Conservation (phyloP, 208 protist genomes). For the Leishmania gerbilli region DNA sequence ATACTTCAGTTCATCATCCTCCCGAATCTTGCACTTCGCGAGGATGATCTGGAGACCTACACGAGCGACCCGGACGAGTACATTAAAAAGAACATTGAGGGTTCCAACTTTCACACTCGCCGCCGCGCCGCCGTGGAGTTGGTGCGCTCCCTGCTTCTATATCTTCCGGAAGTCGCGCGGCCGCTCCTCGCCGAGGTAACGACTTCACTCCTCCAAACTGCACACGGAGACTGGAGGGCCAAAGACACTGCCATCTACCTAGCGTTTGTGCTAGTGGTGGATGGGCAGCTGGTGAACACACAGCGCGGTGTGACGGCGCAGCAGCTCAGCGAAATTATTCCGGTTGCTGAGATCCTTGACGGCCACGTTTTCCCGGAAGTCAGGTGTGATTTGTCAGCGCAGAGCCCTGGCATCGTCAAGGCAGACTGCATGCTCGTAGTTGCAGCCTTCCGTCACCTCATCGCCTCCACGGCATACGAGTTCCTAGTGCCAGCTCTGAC, state of each 20-base stretch:
- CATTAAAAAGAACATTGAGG: conserved; percentile 97
- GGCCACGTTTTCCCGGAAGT: conserved; percentile 91
- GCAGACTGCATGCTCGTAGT: conserved; percentile 96
- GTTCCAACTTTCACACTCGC: conserved; percentile 93
- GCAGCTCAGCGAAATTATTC: conserved; percentile 76
- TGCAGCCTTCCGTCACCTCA: conserved; percentile 92
- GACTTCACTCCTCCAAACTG: conserved; percentile 56
- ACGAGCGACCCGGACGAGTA: conserved; percentile 95
- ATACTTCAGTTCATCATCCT: conserved; percentile 94
- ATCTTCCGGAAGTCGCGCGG: conserved; percentile 60
- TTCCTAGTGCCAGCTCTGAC: conserved; percentile 73
- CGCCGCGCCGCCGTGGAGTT: conserved; percentile 92
- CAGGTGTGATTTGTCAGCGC: conserved; percentile 34
- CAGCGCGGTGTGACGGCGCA: conserved; percentile 55
- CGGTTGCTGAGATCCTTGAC: conserved; percentile 89
- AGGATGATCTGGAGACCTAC: conserved; percentile 94
- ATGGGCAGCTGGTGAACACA: conserved; percentile 63
- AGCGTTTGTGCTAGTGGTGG: conserved; percentile 88
- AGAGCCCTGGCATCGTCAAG: conserved; percentile 88
- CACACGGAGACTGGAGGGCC: conserved; percentile 86
- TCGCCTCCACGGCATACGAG: conserved; percentile 46
- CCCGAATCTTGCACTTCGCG: conserved; percentile 92
- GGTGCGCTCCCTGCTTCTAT: conserved; percentile 83
- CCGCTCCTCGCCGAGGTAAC: conserved; percentile 65
- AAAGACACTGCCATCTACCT: conserved; percentile 97